These are phyloP conservation scores for Phialophora verrucosa DNA, from an alignment of 2,329 filamentous ascomycete species.

Conservation along the genomic window DNA sequence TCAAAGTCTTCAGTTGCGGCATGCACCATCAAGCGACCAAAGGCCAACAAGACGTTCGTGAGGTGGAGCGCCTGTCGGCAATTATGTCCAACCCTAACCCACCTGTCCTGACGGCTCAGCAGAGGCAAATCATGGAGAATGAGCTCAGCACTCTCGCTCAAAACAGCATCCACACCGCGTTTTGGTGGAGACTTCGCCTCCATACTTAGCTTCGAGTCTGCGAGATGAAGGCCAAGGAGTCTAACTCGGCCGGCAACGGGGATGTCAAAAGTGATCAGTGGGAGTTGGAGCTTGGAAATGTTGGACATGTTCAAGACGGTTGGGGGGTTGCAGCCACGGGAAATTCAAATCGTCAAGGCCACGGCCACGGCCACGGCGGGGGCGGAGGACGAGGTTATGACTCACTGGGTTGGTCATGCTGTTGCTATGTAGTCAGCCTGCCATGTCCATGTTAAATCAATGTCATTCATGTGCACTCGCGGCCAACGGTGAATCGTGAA, in stretches of 20 bases:
- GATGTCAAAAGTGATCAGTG: neutral
- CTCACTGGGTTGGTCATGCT: no score
- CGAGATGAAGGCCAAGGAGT: no score
- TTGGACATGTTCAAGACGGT: no score
- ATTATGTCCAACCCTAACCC: neutral
- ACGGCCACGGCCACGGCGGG: no score
- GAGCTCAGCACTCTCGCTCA: neutral
- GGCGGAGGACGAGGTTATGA: no score
- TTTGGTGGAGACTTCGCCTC: neutral
- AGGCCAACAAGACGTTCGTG: neutral
- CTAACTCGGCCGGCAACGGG: neutral
- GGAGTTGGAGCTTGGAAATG: no score
- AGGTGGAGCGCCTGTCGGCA: neutral
- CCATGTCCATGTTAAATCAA: no score
- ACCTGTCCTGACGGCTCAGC: neutral
- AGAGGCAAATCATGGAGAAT: neutral
- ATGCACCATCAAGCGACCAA: neutral
- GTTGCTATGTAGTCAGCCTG: no score
- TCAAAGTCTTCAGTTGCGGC: neutral
- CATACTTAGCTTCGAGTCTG: neutral
- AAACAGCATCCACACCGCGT: neutral
- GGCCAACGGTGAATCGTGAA: no score
- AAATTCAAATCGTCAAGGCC: no score
- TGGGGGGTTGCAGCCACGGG: no score
- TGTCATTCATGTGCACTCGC: no score